Percentiles rank a stretch among this genome's conserved stretches.
Evolutionary conservation across 1,284 basidiomycete species (phyloP).

Genomic region (Trichosporon inkin): DNA sequence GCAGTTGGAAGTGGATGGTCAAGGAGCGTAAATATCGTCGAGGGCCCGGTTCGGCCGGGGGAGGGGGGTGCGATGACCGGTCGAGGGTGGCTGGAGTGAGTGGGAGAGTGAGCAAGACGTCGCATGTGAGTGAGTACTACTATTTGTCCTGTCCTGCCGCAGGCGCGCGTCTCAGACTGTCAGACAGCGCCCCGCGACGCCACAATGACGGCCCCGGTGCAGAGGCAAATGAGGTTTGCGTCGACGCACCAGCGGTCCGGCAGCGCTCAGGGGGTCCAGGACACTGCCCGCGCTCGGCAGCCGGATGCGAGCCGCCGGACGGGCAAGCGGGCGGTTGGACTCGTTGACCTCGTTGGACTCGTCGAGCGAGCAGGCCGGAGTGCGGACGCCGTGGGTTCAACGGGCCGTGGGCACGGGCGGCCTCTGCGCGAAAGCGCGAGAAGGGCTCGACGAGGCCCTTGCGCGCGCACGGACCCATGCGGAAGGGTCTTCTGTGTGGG

Average conservation of each 20-base stretch:
- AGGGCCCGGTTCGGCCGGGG: not conserved
- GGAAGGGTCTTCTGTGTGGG: not conserved
- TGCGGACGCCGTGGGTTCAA: too few species aligned
- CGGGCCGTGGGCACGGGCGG: too few species aligned
- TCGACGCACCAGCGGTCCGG: not conserved
- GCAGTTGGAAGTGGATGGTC: not conserved
- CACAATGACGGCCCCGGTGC: slow-evolving; percentile 2
- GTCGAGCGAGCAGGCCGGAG: too few species aligned
- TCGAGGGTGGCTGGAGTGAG: not conserved
- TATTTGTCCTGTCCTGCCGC: slow-evolving; percentile 1
- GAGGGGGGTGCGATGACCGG: not conserved
- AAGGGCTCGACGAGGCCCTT: not conserved
- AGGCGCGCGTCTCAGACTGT: not conserved
- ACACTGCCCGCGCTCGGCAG: too few species aligned
- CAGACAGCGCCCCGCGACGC: not conserved
- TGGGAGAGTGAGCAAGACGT: not conserved
- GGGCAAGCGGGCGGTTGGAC: too few species aligned
- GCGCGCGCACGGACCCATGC: not conserved
- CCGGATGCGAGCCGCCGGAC: too few species aligned
- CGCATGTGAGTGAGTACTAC: not conserved
- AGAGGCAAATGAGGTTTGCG: not conserved
- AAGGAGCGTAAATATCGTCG: slow-evolving; percentile 2
- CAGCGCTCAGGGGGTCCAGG: not conserved
- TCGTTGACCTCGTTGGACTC: too few species aligned
- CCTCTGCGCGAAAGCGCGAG: not conserved